Conservation (phyloP, 306 rosid species). For the Cucurbita argyrosperma region DNA sequence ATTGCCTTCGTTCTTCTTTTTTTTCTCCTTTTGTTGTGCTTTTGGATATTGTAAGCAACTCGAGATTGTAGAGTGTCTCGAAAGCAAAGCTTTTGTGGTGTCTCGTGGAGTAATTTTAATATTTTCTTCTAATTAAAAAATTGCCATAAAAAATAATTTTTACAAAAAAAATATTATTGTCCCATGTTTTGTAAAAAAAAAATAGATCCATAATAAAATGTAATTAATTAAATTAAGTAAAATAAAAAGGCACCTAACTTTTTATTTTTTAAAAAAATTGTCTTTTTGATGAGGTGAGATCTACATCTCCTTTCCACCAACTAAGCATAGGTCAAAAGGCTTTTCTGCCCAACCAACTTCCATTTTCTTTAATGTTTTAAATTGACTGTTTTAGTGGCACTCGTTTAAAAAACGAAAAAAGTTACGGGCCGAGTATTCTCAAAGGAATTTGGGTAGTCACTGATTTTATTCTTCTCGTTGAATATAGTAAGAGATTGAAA, state of each 20-base stretch:
- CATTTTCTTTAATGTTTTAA: background rate
- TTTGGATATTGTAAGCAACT: background rate
- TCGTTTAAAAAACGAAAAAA: too few relatives aligned
- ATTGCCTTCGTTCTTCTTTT: too few relatives aligned
- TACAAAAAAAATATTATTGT: too few relatives aligned
- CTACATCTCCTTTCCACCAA: background rate
- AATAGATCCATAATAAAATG: background rate
- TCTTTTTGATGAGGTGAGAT: background rate
- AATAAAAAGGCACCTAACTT: background rate
- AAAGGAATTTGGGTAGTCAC: too few relatives aligned
- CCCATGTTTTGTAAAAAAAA: background rate
- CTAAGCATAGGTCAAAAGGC: background rate
- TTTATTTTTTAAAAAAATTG: background rate
- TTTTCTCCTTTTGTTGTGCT: background rate
- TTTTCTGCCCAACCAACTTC: background rate
- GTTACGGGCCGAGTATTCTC: too few relatives aligned
- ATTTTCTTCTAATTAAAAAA: too few relatives aligned
- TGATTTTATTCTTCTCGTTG: too few relatives aligned
- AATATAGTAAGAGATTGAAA: too few relatives aligned
- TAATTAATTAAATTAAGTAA: background rate
- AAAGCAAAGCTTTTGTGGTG: background rate
- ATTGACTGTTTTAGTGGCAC: too few relatives aligned
- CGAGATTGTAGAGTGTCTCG: background rate
- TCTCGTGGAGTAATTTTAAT: background rate
- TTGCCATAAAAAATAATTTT: too few relatives aligned